Evolutionary conservation across 2,329 filamentous ascomycete species (phyloP).

Genomic region (Claviceps cyperi): DNA sequence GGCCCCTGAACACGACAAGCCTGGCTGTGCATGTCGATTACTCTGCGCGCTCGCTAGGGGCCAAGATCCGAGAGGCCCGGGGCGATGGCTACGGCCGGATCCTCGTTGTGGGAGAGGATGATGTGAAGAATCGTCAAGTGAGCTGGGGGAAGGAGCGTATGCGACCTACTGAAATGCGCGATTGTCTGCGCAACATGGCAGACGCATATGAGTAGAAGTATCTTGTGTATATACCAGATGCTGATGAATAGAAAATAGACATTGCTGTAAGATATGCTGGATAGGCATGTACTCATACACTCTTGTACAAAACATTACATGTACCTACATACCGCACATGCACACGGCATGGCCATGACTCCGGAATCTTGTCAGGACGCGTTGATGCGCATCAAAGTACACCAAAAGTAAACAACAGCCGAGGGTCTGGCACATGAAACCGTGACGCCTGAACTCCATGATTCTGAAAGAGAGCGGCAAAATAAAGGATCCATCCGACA

Average conservation of each 20-base stretch:
- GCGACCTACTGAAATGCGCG: constrained; percentile 28
- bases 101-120: constrained; percentile 54
- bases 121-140: constrained; percentile 45
- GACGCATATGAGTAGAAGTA: constrained; percentile 30
- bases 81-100: constrained; percentile 59
- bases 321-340: too few species aligned
- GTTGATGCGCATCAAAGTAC: neutral
- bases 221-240: too few species aligned
- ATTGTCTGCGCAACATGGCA: constrained; percentile 30
- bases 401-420: neutral
- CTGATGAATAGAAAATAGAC: too few species aligned
- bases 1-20: constrained; percentile 39
- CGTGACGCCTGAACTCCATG: too few species aligned
- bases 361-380: neutral
- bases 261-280: too few species aligned
- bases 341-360: neutral
- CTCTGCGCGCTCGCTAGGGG: constrained; percentile 44
- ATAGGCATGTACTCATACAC: too few species aligned
- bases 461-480: too few species aligned
- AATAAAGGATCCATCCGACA: too few species aligned
- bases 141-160: constrained; percentile 27
- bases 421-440: neutral
- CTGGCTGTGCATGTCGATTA: constrained; percentile 58
- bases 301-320: too few species aligned
- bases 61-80: constrained; percentile 62